Evolutionary conservation across 2,329 filamentous ascomycete species (phyloP).

Genomic region (Fusarium subglutinans): DNA sequence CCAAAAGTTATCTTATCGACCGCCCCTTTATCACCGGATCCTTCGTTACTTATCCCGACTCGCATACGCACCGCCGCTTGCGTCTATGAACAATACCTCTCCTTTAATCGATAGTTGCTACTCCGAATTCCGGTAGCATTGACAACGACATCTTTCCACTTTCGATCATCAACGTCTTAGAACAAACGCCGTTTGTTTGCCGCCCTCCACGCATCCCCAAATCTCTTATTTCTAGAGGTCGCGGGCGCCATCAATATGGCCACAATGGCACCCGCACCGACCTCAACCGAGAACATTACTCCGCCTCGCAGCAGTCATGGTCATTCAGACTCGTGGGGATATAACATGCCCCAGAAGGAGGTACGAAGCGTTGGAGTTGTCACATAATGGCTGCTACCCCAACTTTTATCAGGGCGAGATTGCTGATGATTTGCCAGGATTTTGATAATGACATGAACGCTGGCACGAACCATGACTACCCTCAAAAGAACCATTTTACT

Average conservation of each 20-base stretch:
- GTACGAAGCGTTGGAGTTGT: slow-evolving; percentile 44
- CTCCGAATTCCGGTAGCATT: neutral
- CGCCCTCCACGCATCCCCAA: neutral
- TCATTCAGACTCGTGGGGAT: slow-evolving; percentile 57
- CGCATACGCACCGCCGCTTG: slow-evolving; percentile 22
- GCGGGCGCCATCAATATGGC: slow-evolving; percentile 56
- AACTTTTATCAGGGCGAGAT: neutral
- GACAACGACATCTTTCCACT: neutral
- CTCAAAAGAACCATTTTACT: slow-evolving; percentile 26
- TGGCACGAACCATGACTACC: slow-evolving; percentile 28
- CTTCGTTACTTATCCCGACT: slow-evolving; percentile 23
- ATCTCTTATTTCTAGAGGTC: slow-evolving; percentile 33
- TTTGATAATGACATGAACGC: slow-evolving; percentile 32
- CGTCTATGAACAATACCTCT: slow-evolving; percentile 23
- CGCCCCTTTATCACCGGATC: slow-evolving; percentile 26
- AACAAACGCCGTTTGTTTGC: neutral
- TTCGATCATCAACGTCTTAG: neutral
- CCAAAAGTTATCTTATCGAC: slow-evolving; percentile 10
- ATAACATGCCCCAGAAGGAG: slow-evolving; percentile 47
- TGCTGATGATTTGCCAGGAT: slow-evolving; percentile 33
- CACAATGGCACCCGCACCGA: slow-evolving; percentile 61
- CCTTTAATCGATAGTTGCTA: slow-evolving; percentile 7
- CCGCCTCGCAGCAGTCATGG: slow-evolving; percentile 61
- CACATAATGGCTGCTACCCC: neutral
- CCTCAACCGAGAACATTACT: slow-evolving; percentile 58